A percentile compares a stretch with the other conserved stretches of the same genome.
phyloP scores from a whole-genome alignment of 768 basidiomycete genomes.

The Russula emetica region DNA sequence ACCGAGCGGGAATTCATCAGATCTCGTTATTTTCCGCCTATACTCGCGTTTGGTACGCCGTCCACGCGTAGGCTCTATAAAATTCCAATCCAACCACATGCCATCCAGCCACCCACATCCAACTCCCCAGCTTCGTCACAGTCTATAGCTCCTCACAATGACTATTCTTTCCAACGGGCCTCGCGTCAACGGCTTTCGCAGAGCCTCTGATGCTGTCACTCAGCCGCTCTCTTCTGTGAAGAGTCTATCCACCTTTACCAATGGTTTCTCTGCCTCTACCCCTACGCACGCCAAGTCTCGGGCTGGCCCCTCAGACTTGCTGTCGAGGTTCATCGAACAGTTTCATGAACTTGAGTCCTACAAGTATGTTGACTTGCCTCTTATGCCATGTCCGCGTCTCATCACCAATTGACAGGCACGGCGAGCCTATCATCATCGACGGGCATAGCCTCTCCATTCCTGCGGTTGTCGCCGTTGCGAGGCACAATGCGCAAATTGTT shows the following conservation, averaged over 20 bases:
- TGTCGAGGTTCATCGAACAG: constrained; percentile 55
- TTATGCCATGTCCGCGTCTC: constrained; percentile 1
- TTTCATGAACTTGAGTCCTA: constrained; percentile 59
- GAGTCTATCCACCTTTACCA: neutral
- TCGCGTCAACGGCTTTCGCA: constrained; percentile 19
- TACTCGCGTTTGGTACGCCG: neutral
- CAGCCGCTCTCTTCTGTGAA: neutral
- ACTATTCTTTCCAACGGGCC: constrained; percentile 24
- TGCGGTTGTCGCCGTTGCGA: constrained; percentile 71
- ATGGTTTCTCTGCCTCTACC: neutral
- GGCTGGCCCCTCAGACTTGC: constrained; percentile 34
- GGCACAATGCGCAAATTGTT: constrained; percentile 50
- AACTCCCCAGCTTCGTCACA: neutral
- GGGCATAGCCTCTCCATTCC: constrained; percentile 71
- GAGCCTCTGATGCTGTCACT: neutral
- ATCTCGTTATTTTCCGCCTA: neutral
- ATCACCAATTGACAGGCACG: constrained; percentile 43
- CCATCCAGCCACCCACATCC: neutral
- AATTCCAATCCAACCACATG: constrained; percentile 4
- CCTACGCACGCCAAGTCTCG: neutral
- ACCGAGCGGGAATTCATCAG: constrained; percentile 3
- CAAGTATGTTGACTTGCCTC: constrained; percentile 43
- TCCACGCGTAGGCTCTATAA: constrained; percentile 10
- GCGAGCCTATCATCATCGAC: constrained; percentile 58
- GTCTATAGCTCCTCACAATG: constrained; percentile 12